These are phyloP conservation scores for Tubosaeta sp. DNA, from an alignment of 768 basidiomycete species.

Conservation along the genomic window DNA sequence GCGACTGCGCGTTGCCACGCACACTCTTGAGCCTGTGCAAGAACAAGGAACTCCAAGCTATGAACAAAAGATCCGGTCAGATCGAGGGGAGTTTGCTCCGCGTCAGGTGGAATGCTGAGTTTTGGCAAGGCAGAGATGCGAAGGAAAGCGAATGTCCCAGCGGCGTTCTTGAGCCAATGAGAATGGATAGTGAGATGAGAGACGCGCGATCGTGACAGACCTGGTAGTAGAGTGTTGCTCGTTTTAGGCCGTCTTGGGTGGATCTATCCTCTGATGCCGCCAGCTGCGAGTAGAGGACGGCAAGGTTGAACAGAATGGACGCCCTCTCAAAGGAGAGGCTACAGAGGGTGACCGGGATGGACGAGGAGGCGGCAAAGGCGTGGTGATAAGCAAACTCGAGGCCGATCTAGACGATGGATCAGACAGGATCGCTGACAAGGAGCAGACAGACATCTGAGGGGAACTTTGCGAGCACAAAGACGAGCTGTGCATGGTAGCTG, in stretches of 20 bases:
- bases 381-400: slow-evolving; percentile 72
- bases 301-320: slow-evolving; percentile 79
- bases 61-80: slow-evolving; percentile 57
- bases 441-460: slow-evolving; percentile 61
- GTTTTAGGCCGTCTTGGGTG: slow-evolving; percentile 76
- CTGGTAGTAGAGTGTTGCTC: slow-evolving; percentile 68
- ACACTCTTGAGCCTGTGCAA: slow-evolving; percentile 95
- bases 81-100: slow-evolving; percentile 60
- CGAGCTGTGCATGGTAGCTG: slow-evolving; percentile 91
- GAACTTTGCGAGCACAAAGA: slow-evolving; percentile 78
- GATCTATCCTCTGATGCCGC: slow-evolving; percentile 69
- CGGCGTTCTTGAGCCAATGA: slow-evolving; percentile 50
- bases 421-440: slow-evolving; percentile 10
- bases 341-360: slow-evolving; percentile 56
- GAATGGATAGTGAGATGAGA: slow-evolving; percentile 10
- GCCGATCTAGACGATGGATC: slow-evolving; percentile 47
- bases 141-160: slow-evolving; percentile 68
- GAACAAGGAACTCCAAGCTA: slow-evolving; percentile 70
- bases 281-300: slow-evolving; percentile 79
- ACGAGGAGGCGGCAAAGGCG: slow-evolving; percentile 51
- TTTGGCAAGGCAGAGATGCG: slow-evolving; percentile 49
- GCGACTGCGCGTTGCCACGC: slow-evolving; percentile 91
- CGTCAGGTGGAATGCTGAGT: slow-evolving; percentile 42
- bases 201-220: slow-evolving; percentile 33
- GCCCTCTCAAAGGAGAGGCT: slow-evolving; percentile 84